phyloP scores from a whole-genome alignment of 2,329 filamentous ascomycete genomes.

The Exophiala sp. region DNA sequence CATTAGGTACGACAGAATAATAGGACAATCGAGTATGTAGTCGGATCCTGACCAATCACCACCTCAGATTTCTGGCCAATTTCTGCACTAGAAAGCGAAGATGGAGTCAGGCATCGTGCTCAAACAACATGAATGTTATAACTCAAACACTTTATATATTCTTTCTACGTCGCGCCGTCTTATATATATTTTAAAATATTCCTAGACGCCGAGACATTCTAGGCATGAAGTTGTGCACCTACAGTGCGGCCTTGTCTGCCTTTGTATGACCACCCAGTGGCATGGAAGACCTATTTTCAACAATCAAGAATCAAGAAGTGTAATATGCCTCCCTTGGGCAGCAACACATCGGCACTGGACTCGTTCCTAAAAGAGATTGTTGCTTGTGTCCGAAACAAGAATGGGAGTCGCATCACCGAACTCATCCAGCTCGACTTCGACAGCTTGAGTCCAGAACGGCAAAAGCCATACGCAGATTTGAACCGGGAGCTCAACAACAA shows the following conservation, averaged over 20 bases:
- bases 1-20: too few species aligned
- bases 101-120: background rate
- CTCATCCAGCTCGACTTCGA: slow-evolving; percentile 28
- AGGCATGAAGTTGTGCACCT: background rate
- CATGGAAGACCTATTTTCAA: background rate
- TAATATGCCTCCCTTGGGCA: slow-evolving; percentile 15
- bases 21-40: too few species aligned
- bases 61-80: background rate
- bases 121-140: background rate
- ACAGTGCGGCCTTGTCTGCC: background rate
- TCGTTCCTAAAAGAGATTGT: slow-evolving; percentile 26
- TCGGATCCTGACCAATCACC: background rate
- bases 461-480: slow-evolving; percentile 25
- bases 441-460: slow-evolving; percentile 20
- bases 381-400: slow-evolving; percentile 17
- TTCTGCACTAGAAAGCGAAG: background rate
- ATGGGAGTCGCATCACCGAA: slow-evolving; percentile 25
- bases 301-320: background rate
- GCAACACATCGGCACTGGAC: slow-evolving; percentile 16
- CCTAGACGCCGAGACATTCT: background rate
- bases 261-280: background rate
- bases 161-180: too few species aligned
- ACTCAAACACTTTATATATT: too few species aligned
- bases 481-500: slow-evolving; percentile 23
- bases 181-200: too few species aligned